Percentiles rank a stretch among this genome's conserved stretches.
Evolutionary conservation across 1,284 basidiomycete species (phyloP).

Genomic region (Thecaphora thlaspeos): DNA sequence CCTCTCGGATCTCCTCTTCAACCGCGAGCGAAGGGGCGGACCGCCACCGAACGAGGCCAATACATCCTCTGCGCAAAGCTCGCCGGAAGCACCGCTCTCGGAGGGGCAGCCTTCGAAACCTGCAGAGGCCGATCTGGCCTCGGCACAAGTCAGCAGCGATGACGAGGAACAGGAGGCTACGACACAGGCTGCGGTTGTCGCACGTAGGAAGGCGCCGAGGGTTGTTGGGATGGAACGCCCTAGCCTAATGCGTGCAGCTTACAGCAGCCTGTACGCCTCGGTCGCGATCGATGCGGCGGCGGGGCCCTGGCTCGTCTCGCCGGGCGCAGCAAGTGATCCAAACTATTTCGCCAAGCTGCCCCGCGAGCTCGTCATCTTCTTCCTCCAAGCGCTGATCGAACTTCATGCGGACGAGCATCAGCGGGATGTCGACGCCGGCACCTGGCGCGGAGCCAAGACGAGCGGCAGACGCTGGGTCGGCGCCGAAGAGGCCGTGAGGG

Average conservation of each 20-base stretch:
- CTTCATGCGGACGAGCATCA: slow-evolving; percentile 21
- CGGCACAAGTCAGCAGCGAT: too few species aligned
- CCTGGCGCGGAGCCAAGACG: slow-evolving; percentile 20
- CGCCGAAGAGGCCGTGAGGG: slow-evolving; percentile 19
- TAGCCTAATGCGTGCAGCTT: slow-evolving; percentile 15
- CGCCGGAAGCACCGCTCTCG: too few species aligned
- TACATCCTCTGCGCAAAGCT: too few species aligned
- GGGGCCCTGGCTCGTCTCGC: slow-evolving; percentile 10
- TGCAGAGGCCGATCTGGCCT: too few species aligned
- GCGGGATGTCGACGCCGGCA: slow-evolving; percentile 5
- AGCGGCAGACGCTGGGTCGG: slow-evolving; percentile 22
- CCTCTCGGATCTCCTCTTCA: slow-evolving; percentile 13
- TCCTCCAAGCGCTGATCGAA: slow-evolving; percentile 19
- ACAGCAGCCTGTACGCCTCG: slow-evolving; percentile 17
- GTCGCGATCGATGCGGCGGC: slow-evolving; percentile 14
- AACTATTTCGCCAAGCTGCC: slow-evolving; percentile 18
- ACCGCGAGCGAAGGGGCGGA: slow-evolving; percentile 12
- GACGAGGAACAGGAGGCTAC: too few species aligned
- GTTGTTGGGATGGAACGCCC: slow-evolving; percentile 11
- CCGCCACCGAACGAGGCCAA: slow-evolving; percentile 5
- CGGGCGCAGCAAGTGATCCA: not conserved
- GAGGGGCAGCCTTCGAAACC: too few species aligned
- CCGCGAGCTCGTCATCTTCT: slow-evolving; percentile 18
- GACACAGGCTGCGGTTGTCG: too few species aligned
- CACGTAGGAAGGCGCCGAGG: too few species aligned